Evolutionary conservation across 768 basidiomycete genomes (phyloP).

Genomic region (Mycena galericulata): DNA sequence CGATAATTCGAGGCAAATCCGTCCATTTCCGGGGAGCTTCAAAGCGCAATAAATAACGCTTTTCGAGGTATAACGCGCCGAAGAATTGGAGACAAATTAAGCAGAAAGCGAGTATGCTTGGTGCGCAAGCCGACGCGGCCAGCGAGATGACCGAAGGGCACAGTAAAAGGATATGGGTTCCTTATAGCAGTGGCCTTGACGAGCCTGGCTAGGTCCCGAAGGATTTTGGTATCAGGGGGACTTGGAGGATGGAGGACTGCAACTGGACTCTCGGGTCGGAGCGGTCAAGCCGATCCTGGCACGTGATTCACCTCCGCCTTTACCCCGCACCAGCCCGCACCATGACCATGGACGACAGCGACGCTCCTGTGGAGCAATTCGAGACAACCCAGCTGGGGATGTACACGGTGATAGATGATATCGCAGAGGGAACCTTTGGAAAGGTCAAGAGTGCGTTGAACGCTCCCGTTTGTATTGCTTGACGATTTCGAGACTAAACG

Average conservation of each 20-base stretch:
- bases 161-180: background rate
- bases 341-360: conserved; percentile 22
- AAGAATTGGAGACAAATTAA: background rate
- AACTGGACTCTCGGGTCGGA: too few species aligned
- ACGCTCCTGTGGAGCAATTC: conserved; percentile 41
- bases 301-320: too few species aligned
- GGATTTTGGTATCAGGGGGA: background rate
- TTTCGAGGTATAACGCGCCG: background rate
- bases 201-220: background rate
- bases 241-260: background rate
- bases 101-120: background rate
- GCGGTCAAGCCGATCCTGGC: too few species aligned
- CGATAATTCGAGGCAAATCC: conserved; percentile 29
- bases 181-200: background rate
- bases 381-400: conserved; percentile 73
- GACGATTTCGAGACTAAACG: conserved; percentile 29
- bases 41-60: too few species aligned
- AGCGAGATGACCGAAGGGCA: background rate
- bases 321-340: background rate
- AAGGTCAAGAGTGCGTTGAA: conserved; percentile 94
- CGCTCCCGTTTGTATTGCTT: conserved; percentile 18
- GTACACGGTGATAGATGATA: conserved; percentile 88
- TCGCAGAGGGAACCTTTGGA: conserved; percentile 97
- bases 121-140: background rate
- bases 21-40: conserved; percentile 20